phyloP scores from a whole-genome alignment of 2,329 filamentous ascomycete species.

The Triangularia setosa region DNA sequence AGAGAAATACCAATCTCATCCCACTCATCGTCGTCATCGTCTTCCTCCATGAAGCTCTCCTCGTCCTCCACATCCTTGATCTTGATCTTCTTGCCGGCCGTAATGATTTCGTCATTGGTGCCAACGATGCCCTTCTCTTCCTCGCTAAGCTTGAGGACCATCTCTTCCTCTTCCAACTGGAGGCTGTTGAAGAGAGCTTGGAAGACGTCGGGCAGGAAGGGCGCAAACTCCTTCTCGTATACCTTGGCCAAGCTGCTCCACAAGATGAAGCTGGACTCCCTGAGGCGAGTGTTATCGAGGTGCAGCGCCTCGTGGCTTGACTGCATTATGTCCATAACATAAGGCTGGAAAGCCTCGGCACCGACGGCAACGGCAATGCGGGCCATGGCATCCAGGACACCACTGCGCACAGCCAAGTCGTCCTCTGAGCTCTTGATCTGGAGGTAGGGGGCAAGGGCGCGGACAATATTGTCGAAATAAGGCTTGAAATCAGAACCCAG shows the following conservation, averaged over 20 bases:
- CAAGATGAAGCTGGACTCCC: slow-evolving; percentile 95
- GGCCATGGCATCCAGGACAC: slow-evolving; percentile 88
- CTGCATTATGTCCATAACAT: slow-evolving; percentile 84
- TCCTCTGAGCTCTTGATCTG: slow-evolving; percentile 84
- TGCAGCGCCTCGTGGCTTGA: slow-evolving; percentile 87
- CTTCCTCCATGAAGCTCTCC: slow-evolving; percentile 57
- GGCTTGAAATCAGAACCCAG: slow-evolving; percentile 79
- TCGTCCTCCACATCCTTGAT: slow-evolving; percentile 59
- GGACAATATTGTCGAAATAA: slow-evolving; percentile 91
- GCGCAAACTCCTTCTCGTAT: slow-evolving; percentile 77
- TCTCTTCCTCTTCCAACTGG: slow-evolving; percentile 83
- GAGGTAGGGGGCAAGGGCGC: slow-evolving; percentile 78
- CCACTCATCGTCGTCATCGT: slow-evolving; percentile 65
- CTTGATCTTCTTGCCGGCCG: slow-evolving; percentile 82
- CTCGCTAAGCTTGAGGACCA: slow-evolving; percentile 71
- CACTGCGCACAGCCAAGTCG: slow-evolving; percentile 82
- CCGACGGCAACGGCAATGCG: slow-evolving; percentile 90
- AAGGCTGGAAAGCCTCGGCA: slow-evolving; percentile 80
- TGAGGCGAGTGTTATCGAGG: slow-evolving; percentile 83
- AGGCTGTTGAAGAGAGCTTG: slow-evolving; percentile 79
- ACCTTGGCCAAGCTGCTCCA: slow-evolving; percentile 95
- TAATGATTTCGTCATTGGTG: slow-evolving; percentile 61
- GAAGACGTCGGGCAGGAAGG: slow-evolving; percentile 74
- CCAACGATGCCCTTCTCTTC: slow-evolving; percentile 71
- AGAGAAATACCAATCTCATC: slow-evolving; percentile 87